A percentile compares a stretch with the other conserved stretches of the same genome.
Conservation (phyloP, 75 land plant genomes). For the Pseudotsuga menziesii region DNA sequence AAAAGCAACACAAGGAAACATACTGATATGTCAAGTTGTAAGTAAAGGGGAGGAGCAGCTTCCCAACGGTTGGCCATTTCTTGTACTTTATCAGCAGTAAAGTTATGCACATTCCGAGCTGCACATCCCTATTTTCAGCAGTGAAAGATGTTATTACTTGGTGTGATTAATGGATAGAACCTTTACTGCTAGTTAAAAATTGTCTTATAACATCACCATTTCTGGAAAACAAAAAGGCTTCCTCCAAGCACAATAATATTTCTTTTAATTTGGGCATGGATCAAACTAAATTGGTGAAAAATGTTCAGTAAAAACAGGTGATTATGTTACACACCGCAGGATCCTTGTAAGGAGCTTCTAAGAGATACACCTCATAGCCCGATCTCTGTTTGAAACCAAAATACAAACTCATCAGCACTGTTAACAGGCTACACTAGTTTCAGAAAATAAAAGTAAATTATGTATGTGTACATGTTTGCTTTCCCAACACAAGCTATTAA, state of each 20-base stretch:
- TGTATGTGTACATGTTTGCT: not conserved
- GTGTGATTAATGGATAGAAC: not conserved
- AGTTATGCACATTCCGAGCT: conserved; percentile 84
- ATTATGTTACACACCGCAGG: conserved; percentile 42
- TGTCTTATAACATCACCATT: too few species aligned
- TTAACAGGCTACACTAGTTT: not conserved
- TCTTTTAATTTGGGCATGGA: too few species aligned
- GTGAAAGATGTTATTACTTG: not conserved
- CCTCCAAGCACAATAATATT: too few species aligned
- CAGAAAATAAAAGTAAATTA: conserved; percentile 5
- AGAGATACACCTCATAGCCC: conserved; percentile 80
- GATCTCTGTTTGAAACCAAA: conserved; percentile 49
- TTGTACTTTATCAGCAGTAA: conserved; percentile 52
- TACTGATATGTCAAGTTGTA: conserved; percentile 72
- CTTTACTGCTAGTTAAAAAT: not conserved
- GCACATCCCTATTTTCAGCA: conserved; percentile 63
- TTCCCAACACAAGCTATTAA: not conserved
- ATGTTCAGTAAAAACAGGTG: too few species aligned
- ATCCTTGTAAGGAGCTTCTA: conserved; percentile 82
- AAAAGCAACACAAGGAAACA: conserved; percentile 1
- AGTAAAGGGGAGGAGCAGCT: conserved; percentile 65
- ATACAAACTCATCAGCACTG: conserved; percentile 4
- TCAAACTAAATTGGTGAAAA: too few species aligned
- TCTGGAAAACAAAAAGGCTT: too few species aligned
- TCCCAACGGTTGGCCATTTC: conserved; percentile 79